Evolutionary conservation across 352 stramenopile genomes (phyloP).

Genomic region (Phytopythium litorale): DNA sequence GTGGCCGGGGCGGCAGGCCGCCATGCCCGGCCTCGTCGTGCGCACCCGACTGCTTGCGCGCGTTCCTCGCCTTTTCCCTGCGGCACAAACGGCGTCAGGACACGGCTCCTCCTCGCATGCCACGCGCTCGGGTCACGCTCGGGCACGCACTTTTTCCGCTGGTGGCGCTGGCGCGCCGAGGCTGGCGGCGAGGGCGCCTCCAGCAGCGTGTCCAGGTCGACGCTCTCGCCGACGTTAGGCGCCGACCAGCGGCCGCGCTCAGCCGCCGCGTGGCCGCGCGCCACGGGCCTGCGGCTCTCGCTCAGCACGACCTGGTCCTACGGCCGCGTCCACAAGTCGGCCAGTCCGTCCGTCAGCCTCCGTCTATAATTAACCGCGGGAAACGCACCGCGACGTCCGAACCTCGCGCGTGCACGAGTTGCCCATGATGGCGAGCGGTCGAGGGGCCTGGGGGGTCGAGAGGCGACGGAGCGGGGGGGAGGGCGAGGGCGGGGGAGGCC

Average conservation of each 20-base stretch:
- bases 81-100: not conserved
- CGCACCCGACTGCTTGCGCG: constrained; percentile 2
- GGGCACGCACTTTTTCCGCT: constrained; percentile 49
- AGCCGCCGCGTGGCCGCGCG: constrained; percentile 33
- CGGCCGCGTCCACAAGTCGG: not conserved
- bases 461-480: not conserved
- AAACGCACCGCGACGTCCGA: constrained; percentile 1
- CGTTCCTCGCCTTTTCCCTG: constrained; percentile 22
- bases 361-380: constrained; percentile 1
- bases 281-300: constrained; percentile 34
- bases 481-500: not conserved
- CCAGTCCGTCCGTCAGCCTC: not conserved
- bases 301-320: constrained; percentile 69
- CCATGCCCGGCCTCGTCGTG: not conserved
- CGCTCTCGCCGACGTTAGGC: constrained; percentile 50
- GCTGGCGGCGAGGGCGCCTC: constrained; percentile 61
- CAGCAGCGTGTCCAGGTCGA: constrained; percentile 77
- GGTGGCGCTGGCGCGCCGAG: constrained; percentile 12
- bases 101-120: too few relatives aligned
- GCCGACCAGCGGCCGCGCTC: constrained; percentile 69
- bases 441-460: not conserved
- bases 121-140: too few relatives aligned
- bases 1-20: not conserved
- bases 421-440: constrained; percentile 26
- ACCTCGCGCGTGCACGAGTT: constrained; percentile 68